Evolutionary conservation across 2,329 filamentous ascomycete genomes (phyloP).

Genomic region (Botrytis deweyae): DNA sequence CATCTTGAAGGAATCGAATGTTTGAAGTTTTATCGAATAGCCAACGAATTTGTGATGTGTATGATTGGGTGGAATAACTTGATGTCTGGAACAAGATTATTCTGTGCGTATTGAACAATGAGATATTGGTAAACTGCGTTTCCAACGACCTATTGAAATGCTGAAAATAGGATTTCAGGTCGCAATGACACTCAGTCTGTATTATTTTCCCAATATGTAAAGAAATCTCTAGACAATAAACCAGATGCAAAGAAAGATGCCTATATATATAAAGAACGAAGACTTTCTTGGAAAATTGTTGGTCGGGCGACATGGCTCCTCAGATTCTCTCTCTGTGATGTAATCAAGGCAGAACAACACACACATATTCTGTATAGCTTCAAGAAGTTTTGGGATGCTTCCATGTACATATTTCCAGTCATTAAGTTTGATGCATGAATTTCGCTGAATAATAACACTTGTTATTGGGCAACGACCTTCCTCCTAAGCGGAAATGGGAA

Average conservation of each 20-base stretch:
- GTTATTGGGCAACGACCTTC: not conserved
- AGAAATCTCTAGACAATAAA: not conserved
- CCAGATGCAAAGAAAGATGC: not conserved
- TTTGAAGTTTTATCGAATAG: no score
- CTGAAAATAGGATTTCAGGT: not conserved
- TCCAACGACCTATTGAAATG: not conserved
- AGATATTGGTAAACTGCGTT: not conserved
- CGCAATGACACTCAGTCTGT: not conserved
- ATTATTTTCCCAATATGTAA: not conserved
- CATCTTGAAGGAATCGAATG: not conserved
- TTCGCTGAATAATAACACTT: not conserved
- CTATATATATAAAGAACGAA: not conserved
- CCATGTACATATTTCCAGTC: not conserved
- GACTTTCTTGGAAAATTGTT: not conserved
- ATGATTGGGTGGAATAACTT: not conserved
- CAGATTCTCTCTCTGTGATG: not conserved
- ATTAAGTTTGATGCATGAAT: not conserved
- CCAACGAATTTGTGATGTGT: no score
- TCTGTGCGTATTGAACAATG: not conserved
- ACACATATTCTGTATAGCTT: not conserved
- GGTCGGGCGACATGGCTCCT: not conserved
- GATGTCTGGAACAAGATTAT: not conserved
- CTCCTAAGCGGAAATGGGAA: not conserved
- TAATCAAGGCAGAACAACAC: not conserved
- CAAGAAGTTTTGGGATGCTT: not conserved